Evolutionary conservation across 805 yeast species (phyloP).

Genomic region (Kodamaea nitidulidarum): DNA sequence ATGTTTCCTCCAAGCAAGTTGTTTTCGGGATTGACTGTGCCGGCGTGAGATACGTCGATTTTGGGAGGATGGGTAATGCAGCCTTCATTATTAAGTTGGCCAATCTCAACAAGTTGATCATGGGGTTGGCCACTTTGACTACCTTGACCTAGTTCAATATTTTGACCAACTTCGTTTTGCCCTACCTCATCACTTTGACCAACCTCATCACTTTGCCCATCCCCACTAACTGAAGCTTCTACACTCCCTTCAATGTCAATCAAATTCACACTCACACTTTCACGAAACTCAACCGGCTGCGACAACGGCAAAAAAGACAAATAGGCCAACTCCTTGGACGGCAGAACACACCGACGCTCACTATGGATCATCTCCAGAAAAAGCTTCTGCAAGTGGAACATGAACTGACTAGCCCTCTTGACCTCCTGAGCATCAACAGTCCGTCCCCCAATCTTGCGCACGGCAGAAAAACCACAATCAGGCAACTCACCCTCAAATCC

Average conservation of each 20-base stretch:
- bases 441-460: conserved; percentile 82
- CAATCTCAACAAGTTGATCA: no score
- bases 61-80: no score
- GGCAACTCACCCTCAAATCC: conserved; percentile 41
- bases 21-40: conserved; percentile 7
- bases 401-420: conserved; percentile 76
- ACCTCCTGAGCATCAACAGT: conserved; percentile 74
- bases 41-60: conserved; percentile 1
- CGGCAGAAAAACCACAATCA: no score
- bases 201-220: conserved; percentile 5
- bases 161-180: no score
- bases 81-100: no score
- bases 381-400: conserved; percentile 64
- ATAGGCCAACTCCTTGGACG: conserved; percentile 80
- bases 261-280: conserved; percentile 15
- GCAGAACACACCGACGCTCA: conserved; percentile 62
- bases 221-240: no score
- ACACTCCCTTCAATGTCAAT: conserved; percentile 12
- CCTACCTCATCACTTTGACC: no score
- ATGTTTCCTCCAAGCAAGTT: conserved; percentile 4
- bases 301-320: conserved; percentile 76
- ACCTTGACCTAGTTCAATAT: no score
- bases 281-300: conserved; percentile 54
- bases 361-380: conserved; percentile 69
- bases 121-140: no score